phyloP scores from a whole-genome alignment of 352 stramenopile genomes.

The Phytophthora nicotianae region DNA sequence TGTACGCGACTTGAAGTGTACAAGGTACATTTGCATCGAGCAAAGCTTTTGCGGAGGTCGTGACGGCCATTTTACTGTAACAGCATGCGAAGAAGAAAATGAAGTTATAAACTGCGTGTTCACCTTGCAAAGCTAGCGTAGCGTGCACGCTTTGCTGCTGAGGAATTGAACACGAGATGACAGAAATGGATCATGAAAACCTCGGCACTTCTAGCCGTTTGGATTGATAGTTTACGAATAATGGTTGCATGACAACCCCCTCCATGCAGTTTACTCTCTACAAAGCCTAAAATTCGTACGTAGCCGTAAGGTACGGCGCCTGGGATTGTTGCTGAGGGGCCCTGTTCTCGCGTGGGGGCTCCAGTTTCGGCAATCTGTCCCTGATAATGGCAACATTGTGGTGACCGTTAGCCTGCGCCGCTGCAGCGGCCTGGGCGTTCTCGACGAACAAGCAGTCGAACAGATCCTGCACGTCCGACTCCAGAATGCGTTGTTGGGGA shows the following conservation, averaged over 20 bases:
- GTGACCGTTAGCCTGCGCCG: constrained; percentile 30
- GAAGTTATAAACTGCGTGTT: constrained; percentile 24
- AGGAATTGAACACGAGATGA: constrained; percentile 6
- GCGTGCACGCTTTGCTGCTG: constrained; percentile 1
- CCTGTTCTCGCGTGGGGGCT: constrained; percentile 29
- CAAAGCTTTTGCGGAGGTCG: constrained; percentile 9
- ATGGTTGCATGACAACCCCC: constrained; percentile 13
- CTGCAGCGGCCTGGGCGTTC: constrained; percentile 32
- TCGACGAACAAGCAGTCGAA: constrained; percentile 55
- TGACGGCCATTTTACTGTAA: no score
- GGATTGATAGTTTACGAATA: constrained; percentile 46
- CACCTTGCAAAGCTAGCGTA: constrained; percentile 23
- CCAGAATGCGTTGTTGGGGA: constrained; percentile 36
- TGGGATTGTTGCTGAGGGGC: constrained; percentile 23
- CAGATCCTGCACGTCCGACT: constrained; percentile 48
- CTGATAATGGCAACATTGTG: constrained; percentile 37
- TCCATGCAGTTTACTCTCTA: constrained; percentile 31
- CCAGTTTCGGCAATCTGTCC: constrained; percentile 36
- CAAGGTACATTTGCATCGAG: constrained; percentile 3
- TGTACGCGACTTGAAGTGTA: constrained; percentile 13
- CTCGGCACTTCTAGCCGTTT: constrained; percentile 4
- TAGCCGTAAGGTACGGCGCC: constrained; percentile 35
- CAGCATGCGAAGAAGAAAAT: not conserved
- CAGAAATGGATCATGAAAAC: constrained; percentile 9
- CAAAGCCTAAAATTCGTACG: constrained; percentile 44